Evolutionary conservation across 108 stramenopile species (phyloP).

Genomic region (Nitzschia sp.): DNA sequence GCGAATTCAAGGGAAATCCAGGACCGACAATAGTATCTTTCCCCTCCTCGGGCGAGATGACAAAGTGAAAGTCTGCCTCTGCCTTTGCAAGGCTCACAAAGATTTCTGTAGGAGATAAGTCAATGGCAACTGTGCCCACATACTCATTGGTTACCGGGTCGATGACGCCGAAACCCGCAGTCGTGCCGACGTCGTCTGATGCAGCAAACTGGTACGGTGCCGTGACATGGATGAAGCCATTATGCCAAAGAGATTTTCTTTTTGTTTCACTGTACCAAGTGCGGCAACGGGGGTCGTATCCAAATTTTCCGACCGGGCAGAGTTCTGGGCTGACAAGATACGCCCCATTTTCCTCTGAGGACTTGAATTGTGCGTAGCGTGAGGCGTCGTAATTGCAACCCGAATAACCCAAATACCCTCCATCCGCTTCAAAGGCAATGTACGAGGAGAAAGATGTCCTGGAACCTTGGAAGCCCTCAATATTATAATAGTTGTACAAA

Average conservation of each 20-base stretch:
- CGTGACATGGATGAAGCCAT: slow-evolving; percentile 9
- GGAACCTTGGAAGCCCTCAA: not conserved
- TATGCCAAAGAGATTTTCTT: not conserved
- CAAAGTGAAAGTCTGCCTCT: slow-evolving; percentile 13
- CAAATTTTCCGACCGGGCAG: slow-evolving; percentile 56
- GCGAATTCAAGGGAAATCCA: not conserved
- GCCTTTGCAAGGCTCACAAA: not conserved
- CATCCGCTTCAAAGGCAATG: slow-evolving; percentile 58
- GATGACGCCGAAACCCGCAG: slow-evolving; percentile 23
- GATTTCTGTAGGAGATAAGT: slow-evolving; percentile 21
- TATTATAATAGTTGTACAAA: slow-evolving; percentile 44
- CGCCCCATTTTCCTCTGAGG: slow-evolving; percentile 45
- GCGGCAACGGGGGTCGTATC: slow-evolving; percentile 56
- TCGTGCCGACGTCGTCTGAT: slow-evolving; percentile 9
- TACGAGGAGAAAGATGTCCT: slow-evolving; percentile 17
- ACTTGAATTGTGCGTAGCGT: slow-evolving; percentile 28
- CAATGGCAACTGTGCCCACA: slow-evolving; percentile 21
- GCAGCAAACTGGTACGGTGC: slow-evolving; percentile 32
- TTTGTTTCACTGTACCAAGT: slow-evolving; percentile 31
- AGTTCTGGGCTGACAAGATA: slow-evolving; percentile 37
- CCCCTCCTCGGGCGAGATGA: slow-evolving; percentile 15
- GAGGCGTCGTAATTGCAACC: slow-evolving; percentile 42
- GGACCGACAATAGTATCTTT: slow-evolving; percentile 5
- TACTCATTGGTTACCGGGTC: slow-evolving; percentile 32
- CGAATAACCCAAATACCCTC: slow-evolving; percentile 39